Percentiles rank a stretch among this genome's conserved stretches.
phyloP scores from a whole-genome alignment of 2,329 filamentous ascomycete species.

The Xylariaceae sp. region DNA sequence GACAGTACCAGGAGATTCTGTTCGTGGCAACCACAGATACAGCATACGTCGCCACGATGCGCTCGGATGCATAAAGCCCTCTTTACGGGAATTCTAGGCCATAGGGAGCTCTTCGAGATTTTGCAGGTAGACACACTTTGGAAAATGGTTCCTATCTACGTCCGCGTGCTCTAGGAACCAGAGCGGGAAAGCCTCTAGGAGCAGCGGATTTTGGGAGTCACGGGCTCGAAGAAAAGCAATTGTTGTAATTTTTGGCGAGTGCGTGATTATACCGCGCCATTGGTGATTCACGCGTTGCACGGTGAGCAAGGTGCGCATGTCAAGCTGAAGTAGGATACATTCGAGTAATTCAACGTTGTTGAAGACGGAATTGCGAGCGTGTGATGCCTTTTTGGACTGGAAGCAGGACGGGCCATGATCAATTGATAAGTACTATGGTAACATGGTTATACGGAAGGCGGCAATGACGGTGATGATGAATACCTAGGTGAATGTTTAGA shows the following conservation, averaged over 20 bases:
- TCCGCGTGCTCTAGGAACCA: neutral
- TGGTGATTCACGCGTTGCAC: constrained; percentile 8
- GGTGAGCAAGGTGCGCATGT: constrained; percentile 10
- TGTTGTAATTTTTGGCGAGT: constrained; percentile 2
- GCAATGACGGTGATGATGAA: no score
- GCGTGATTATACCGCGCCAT: constrained; percentile 8
- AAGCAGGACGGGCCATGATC: no score
- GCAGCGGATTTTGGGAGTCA: neutral
- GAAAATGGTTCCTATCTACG: neutral
- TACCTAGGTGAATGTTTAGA: no score
- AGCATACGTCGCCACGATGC: constrained; percentile 11
- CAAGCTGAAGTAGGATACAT: constrained; percentile 6
- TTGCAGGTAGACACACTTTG: neutral
- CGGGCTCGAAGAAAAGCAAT: constrained; percentile 4
- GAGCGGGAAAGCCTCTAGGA: neutral
- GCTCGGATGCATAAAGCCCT: neutral
- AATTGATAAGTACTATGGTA: no score
- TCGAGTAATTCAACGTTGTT: constrained; percentile 7
- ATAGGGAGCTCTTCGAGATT: neutral
- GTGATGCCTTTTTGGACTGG: neutral
- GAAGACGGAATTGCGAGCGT: neutral
- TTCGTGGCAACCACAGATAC: neutral
- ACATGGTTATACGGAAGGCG: no score
- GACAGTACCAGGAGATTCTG: no score
- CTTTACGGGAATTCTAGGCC: neutral